Conservation (phyloP, 306 rosid species). For the Sicyos edulis region DNA sequence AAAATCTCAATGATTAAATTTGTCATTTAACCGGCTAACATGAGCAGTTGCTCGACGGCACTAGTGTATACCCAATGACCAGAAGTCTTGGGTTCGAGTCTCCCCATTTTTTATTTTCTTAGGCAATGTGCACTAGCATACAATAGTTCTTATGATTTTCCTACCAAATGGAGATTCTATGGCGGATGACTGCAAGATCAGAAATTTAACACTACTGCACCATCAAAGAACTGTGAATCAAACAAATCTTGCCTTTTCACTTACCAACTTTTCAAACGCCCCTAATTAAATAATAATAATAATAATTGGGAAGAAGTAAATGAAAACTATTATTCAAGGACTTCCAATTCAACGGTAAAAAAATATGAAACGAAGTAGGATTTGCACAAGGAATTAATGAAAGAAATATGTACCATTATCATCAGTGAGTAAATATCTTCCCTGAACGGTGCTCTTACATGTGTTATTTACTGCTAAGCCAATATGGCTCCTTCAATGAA, state of each 20-base stretch:
- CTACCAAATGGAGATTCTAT: not conserved
- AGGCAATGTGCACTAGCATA: not conserved
- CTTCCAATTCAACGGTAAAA: not conserved
- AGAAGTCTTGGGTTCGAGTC: no score
- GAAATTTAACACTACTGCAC: not conserved
- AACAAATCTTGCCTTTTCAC: no score
- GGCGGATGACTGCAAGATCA: slow-evolving; percentile 2
- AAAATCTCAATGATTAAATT: no score
- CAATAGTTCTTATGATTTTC: not conserved
- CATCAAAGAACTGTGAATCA: not conserved
- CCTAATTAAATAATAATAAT: not conserved
- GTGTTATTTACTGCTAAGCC: slow-evolving; percentile 35
- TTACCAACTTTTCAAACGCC: no score
- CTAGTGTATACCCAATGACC: no score
- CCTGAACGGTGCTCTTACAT: slow-evolving; percentile 76
- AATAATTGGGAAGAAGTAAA: not conserved
- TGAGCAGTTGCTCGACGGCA: no score
- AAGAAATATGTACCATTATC: slow-evolving; percentile 45
- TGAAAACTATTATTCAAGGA: not conserved
- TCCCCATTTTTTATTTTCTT: not conserved
- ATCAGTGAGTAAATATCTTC: slow-evolving; percentile 69
- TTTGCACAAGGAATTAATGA: not conserved
- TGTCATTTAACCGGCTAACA: not conserved
- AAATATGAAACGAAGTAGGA: not conserved
- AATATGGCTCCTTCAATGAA: slow-evolving; percentile 45